phyloP scores from a whole-genome alignment of 257 asterid species.

The Fraxinus americana region DNA sequence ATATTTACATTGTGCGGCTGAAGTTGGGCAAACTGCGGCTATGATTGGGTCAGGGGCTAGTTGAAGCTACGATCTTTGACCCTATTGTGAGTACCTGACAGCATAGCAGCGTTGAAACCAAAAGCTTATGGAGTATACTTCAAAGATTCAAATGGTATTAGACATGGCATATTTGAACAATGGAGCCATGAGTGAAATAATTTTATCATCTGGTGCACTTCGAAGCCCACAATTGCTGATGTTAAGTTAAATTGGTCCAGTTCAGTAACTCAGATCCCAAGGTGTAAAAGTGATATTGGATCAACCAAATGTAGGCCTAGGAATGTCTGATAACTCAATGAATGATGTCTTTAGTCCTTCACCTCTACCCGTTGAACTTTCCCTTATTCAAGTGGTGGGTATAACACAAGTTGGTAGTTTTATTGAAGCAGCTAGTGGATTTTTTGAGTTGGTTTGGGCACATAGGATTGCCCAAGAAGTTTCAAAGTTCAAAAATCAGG shows the following conservation, averaged over 20 bases:
- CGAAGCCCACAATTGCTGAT: conserved; percentile 81
- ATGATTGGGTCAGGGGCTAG: no score
- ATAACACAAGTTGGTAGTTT: conserved; percentile 52
- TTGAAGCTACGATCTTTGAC: no score
- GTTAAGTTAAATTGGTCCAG: conserved; percentile 65
- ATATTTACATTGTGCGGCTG: no score
- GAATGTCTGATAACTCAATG: conserved; percentile 81
- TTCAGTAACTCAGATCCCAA: conserved; percentile 25
- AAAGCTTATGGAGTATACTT: no score
- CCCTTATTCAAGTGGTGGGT: conserved; percentile 64
- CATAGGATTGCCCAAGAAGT: conserved; percentile 29
- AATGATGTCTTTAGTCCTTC: conserved; percentile 59
- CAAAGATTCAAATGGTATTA: no score
- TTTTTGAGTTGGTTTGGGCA: conserved; percentile 39
- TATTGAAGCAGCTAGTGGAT: conserved; percentile 65
- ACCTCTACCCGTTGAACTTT: conserved; percentile 45
- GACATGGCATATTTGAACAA: no score
- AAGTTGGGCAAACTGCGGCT: no score
- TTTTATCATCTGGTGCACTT: conserved; percentile 72
- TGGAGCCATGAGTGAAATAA: conserved; percentile 42
- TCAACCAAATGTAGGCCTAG: conserved; percentile 71
- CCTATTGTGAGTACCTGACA: no score
- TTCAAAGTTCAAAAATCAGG: conserved; percentile 47
- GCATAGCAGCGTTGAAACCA: no score
- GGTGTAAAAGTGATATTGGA: conserved; percentile 28